Base-by-base conservation (phyloP, 2,329 filamentous ascomycete species). In the Paracorniculantispora psalliotae region DNA sequence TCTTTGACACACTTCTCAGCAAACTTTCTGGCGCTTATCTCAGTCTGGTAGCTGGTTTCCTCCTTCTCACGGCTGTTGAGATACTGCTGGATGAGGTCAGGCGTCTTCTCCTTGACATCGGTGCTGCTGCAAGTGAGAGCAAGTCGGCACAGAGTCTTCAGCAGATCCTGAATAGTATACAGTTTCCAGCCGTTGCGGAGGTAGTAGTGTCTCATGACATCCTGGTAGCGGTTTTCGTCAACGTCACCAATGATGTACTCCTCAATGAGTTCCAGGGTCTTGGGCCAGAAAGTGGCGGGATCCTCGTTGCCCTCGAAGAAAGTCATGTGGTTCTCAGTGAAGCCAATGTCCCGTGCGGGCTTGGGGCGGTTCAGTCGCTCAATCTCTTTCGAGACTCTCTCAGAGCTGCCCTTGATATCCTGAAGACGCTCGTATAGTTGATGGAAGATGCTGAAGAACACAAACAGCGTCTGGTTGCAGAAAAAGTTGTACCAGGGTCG, bases 1-100 rank as follows among this genome's bases (percentile, higher is more conserved):
- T 97, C 93, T 77, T 96, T 96, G 65, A 94, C 86, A 69, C 91
- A 87, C 74, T 94, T 94, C 74, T 97, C 92, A 1, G 94, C 92
- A 70, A 91, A 91, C 73, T 96, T 96, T 62, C 93, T 86, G 61
- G 93, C 91, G 67, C 89, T 90, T 61, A 96, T 91, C 77, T 97
- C 93, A 30, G 88, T 87, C 72, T 94, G 88, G 66, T 92, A 93
- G 52, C 92, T 96, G 0, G 91, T 96, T 69, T 92, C 89, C 19
- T 93, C 89, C 69, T 86, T 88, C 55, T 89, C 84, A 4, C 93
- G 87, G 70, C 91, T 91, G 64, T 84, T 83, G 69, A 92, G 85
- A 75, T 96, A 99, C 53, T 96, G 84, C 62, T 91, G 86, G 66
- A 96, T 88, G 61, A 99, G 89, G 61, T 97, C 92, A 5, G 89